Conservation (phyloP, 768 basidiomycete genomes). For the Boletus reticulatus region DNA sequence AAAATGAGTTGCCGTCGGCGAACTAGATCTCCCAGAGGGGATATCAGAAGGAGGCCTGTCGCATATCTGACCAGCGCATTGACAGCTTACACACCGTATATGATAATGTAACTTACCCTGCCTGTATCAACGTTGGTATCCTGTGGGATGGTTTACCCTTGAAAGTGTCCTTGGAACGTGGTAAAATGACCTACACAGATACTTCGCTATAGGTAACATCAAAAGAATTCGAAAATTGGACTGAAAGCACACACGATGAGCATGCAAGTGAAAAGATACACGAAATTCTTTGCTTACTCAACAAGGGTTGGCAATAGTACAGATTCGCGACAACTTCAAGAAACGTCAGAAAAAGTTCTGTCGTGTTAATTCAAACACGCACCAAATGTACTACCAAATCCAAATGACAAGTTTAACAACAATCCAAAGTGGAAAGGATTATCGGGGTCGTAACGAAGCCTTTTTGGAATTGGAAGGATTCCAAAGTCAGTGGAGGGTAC, state of each 20-base stretch:
- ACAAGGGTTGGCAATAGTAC: slow-evolving; percentile 80
- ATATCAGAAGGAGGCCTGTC: slow-evolving; percentile 67
- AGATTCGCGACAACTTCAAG: slow-evolving; percentile 63
- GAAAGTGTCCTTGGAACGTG: neutral
- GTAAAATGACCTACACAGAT: slow-evolving; percentile 24
- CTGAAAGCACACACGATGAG: slow-evolving; percentile 10
- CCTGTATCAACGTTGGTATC: slow-evolving; percentile 66
- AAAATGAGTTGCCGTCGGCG: slow-evolving; percentile 72
- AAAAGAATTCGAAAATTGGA: slow-evolving; percentile 39
- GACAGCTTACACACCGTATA: neutral
- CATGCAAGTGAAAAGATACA: neutral
- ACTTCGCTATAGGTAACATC: slow-evolving; percentile 36
- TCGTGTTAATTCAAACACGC: neutral
- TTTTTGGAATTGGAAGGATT: slow-evolving; percentile 60
- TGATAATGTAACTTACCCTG: slow-evolving; percentile 45
- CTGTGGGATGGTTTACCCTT: slow-evolving; percentile 28
- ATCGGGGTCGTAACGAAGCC: slow-evolving; percentile 49
- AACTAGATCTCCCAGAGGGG: slow-evolving; percentile 82
- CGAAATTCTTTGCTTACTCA: slow-evolving; percentile 45
- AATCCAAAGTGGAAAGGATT: slow-evolving; percentile 53
- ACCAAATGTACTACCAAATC: slow-evolving; percentile 54
- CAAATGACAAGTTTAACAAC: slow-evolving; percentile 57
- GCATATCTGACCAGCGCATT: slow-evolving; percentile 52
- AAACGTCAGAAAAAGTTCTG: neutral
- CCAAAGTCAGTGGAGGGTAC: slow-evolving; percentile 48